These are phyloP conservation scores for Penicillium canescens DNA, from an alignment of 495 filamentous ascomycete genomes.

Conservation along the genomic window DNA sequence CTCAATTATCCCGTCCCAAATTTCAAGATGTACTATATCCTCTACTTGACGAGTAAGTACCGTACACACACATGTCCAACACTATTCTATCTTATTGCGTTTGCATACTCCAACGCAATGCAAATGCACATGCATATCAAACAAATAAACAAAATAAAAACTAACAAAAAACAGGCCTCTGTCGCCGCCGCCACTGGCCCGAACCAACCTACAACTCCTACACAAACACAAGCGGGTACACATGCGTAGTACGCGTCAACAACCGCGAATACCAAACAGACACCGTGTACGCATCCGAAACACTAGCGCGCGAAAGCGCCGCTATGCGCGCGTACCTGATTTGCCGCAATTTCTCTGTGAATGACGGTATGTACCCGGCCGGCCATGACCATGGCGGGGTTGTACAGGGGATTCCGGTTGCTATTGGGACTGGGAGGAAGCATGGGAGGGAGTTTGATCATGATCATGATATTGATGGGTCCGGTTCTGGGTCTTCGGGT, in stretches of 20 bases:
- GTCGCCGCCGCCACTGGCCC: slow-evolving; percentile 91
- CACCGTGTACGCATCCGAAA: slow-evolving; percentile 74
- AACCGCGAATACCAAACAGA: slow-evolving; percentile 96
- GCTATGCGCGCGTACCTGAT: slow-evolving; percentile 98
- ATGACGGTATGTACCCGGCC: slow-evolving; percentile 85
- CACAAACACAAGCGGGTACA: slow-evolving; percentile 64
- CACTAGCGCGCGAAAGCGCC: slow-evolving; percentile 87
- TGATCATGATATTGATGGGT: slow-evolving; percentile 22
- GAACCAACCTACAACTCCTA: slow-evolving; percentile 89
- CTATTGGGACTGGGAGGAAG: slow-evolving; percentile 63
- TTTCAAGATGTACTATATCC: slow-evolving; percentile 63
- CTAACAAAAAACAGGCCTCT: slow-evolving; percentile 69
- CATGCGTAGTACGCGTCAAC: slow-evolving; percentile 92
- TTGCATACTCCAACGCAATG: not conserved
- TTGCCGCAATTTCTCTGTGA: slow-evolving; percentile 97
- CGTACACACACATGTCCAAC: too few relatives aligned
- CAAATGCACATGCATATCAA: not conserved
- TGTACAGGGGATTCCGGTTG: slow-evolving; percentile 82
- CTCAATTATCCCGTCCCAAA: not conserved
- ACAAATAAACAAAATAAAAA: not conserved
- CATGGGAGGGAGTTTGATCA: not conserved
- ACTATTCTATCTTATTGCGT: too few relatives aligned
- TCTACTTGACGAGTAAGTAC: slow-evolving; percentile 66
- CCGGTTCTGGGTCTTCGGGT: slow-evolving; percentile 42
- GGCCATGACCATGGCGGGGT: slow-evolving; percentile 72